Conservation (phyloP, 2,329 filamentous ascomycete genomes). For the Fusarium anthophilum region DNA sequence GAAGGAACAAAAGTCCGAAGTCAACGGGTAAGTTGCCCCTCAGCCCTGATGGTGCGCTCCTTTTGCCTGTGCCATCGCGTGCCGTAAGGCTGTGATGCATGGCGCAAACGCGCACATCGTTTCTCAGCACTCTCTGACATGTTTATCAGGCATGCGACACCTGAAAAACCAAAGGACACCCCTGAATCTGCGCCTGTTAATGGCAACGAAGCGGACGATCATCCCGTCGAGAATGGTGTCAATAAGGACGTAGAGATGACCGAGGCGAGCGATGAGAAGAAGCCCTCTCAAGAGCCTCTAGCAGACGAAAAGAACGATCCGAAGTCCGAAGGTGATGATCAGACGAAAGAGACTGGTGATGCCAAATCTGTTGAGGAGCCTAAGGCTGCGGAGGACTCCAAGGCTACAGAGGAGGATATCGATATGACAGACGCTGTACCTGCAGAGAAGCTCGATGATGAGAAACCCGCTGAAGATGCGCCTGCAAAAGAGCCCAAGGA, state of each 20-base stretch:
- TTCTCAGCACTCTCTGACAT: constrained; percentile 38
- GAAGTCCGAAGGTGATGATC: constrained; percentile 25
- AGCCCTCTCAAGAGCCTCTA: constrained; percentile 5
- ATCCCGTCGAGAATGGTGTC: constrained; percentile 39
- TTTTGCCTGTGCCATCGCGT: constrained; percentile 22
- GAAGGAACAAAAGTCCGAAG: constrained; percentile 46
- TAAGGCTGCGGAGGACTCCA: not conserved
- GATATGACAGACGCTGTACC: constrained; percentile 27
- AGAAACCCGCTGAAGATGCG: constrained; percentile 8
- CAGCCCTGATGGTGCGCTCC: not conserved
- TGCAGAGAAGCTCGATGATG: not conserved
- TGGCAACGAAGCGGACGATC: constrained; percentile 38
- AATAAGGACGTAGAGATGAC: constrained; percentile 38
- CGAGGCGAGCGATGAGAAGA: constrained; percentile 21
- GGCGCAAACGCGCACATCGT: not conserved
- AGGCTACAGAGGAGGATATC: constrained; percentile 12
- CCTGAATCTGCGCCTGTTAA: constrained; percentile 40
- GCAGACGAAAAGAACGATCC: constrained; percentile 12
- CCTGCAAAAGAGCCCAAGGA: constrained; percentile 32
- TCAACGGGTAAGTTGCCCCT: constrained; percentile 51
- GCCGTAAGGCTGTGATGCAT: constrained; percentile 7
- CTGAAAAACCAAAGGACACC: constrained; percentile 33
- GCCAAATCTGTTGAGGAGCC: constrained; percentile 3
- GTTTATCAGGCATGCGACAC: constrained; percentile 41
- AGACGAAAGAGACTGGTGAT: constrained; percentile 9